Evolutionary conservation across 371 early-diverging fungal genomes (phyloP), one percentile per base, ranked within the genome.

Genomic region (Dinochytrium kinnereticum): DNA sequence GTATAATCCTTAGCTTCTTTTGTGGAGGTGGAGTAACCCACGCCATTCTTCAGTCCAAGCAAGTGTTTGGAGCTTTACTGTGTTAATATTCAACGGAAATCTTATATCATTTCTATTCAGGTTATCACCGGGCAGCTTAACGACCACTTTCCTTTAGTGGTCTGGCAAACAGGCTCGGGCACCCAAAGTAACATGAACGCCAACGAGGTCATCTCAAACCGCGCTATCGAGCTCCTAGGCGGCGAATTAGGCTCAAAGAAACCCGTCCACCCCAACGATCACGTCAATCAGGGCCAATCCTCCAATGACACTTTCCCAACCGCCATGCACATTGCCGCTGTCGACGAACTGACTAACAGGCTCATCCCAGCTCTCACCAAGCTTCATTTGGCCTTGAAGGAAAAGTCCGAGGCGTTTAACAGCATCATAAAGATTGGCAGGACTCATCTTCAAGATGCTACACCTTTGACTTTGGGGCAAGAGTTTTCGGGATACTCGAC

Each of bases 231-330:
- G 82, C 85, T 97, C 37, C 80, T 96, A 51, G 96, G 96, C 69
- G 97, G 95, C 51, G 89, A 91, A 75, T 66, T 80, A 21, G 98
- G 98, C 39, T 88, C 88, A 84, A 95, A 96, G 88, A 89, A 84
- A 69, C 96, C 95, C 5, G 96, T 97, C 33, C 98, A 97, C 83
- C 98, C 98, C 67, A 97, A 98, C 85, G 98, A 98, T 81, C 96
- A 96, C 68, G 61, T 97, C 79, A 98, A 98, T 89, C 96, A 93
- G 90, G 90, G 91, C 76, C 97, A 97, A 84, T 96, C 96, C 21
- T 95, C 96, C 51, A 97, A 97, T 76, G 98, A 97, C 59, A 75
- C 69, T 51, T 98, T 98, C 88, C 98, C 98, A 44, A 97, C 97
- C n/a, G 97, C 95, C 64, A 98, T 98, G 98, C 97, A 97, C 86